Percentiles rank a stretch among this genome's conserved stretches.
Evolutionary conservation across 768 basidiomycete species (phyloP).

Genomic region (Suillus subluteus): DNA sequence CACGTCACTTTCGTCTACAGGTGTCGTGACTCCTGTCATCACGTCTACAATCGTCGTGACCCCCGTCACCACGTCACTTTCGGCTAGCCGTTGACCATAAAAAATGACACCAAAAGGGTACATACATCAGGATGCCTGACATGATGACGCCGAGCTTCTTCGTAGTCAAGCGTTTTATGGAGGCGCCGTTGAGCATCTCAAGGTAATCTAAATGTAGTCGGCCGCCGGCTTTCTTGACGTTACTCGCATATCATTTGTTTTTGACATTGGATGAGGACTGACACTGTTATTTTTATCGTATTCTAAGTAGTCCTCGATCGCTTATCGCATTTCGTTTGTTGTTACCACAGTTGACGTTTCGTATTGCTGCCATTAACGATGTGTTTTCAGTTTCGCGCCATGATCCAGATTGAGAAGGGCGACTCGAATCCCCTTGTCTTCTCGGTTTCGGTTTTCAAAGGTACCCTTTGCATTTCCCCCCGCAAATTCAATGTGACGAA

Average conservation of each 20-base stretch:
- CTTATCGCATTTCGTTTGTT: neutral
- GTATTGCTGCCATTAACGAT: neutral
- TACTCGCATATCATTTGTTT: neutral
- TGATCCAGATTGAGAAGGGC: neutral
- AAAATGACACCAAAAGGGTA: neutral
- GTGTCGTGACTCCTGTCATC: neutral
- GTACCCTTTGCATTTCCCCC: neutral
- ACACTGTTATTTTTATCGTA: neutral
- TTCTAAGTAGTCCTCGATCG: neutral
- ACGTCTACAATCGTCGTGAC: neutral
- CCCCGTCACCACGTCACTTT: conserved; percentile 7
- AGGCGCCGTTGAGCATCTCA: neutral
- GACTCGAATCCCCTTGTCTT: neutral
- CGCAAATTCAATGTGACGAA: neutral
- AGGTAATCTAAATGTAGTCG: neutral
- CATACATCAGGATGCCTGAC: neutral
- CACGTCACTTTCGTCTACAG: neutral
- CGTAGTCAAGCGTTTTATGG: neutral
- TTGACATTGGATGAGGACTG: neutral
- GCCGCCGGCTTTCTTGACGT: neutral
- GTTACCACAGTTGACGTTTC: neutral
- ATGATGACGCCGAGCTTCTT: neutral
- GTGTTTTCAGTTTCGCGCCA: neutral
- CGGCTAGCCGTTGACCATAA: neutral
- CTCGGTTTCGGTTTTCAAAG: too few species aligned